These are phyloP conservation scores for Aegilops sharonensis DNA, from an alignment of 176 grass and related monocot species.

Conservation along the genomic window DNA sequence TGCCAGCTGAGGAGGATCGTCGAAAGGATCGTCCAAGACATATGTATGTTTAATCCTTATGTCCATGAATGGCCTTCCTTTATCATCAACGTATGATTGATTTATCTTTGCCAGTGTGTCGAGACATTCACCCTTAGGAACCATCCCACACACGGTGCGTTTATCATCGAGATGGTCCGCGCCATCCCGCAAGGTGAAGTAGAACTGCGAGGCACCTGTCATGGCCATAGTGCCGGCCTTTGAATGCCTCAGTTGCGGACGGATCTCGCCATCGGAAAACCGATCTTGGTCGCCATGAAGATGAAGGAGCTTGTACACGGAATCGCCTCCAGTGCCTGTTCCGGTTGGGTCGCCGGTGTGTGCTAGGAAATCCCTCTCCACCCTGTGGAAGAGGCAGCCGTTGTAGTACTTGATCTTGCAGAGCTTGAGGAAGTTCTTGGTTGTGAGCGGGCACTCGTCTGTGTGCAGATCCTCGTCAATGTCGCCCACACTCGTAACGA, in stretches of 20 bases:
- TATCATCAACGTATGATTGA: slow-evolving; percentile 73
- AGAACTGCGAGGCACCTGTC: slow-evolving; percentile 46
- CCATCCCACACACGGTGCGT: slow-evolving; percentile 78
- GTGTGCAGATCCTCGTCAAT: slow-evolving; percentile 79
- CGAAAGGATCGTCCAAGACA: slow-evolving; percentile 88
- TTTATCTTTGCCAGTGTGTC: slow-evolving; percentile 82
- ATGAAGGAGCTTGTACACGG: slow-evolving; percentile 72
- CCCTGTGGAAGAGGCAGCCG: slow-evolving; percentile 83
- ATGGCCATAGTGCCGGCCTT: too few relatives aligned
- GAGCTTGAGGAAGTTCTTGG: slow-evolving; percentile 95
- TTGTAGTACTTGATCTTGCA: slow-evolving; percentile 97
- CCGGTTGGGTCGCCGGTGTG: slow-evolving; percentile 75
- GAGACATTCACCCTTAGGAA: slow-evolving; percentile 53
- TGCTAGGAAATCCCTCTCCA: slow-evolving; percentile 85
- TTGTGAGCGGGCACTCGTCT: slow-evolving; percentile 58
- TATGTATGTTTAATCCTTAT: slow-evolving; percentile 97
- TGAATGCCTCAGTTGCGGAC: slow-evolving; percentile 31
- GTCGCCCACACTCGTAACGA: slow-evolving; percentile 41
- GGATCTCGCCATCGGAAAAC: slow-evolving; percentile 69
- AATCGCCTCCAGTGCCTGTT: slow-evolving; percentile 66
- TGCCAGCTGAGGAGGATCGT: slow-evolving; percentile 67
- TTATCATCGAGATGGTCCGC: slow-evolving; percentile 88
- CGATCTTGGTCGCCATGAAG: slow-evolving; percentile 63
- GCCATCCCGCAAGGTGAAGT: slow-evolving; percentile 69
- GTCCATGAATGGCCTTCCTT: slow-evolving; percentile 81